Percentiles rank a stretch among this genome's conserved stretches.
These are phyloP conservation scores for Neofusicoccum cordaticola DNA, from an alignment of 2,329 filamentous ascomycete genomes.

Conservation along the genomic window DNA sequence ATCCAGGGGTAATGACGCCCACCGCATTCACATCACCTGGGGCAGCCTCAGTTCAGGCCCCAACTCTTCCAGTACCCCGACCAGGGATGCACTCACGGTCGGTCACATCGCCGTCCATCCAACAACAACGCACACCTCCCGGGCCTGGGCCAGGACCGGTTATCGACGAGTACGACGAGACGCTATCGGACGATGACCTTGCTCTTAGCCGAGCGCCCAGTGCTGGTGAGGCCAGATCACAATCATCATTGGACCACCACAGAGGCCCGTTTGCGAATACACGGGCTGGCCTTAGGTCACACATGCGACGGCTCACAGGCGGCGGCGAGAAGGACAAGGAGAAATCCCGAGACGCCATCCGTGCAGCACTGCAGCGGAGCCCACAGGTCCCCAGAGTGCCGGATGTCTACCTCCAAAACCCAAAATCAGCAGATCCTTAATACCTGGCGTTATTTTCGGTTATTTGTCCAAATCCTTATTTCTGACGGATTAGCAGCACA, in stretches of 20 bases:
- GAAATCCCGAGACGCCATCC: conserved; percentile 35
- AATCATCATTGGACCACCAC: conserved; percentile 22
- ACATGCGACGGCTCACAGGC: conserved; percentile 63
- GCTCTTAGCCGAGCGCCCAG: conserved; percentile 42
- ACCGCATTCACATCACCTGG: conserved; percentile 51
- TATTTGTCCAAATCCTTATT: background rate
- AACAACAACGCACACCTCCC: conserved; percentile 60
- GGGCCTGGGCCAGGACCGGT: conserved; percentile 11
- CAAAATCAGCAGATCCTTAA: conserved; percentile 15
- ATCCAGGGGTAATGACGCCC: conserved; percentile 54
- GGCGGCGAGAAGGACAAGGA: conserved; percentile 24
- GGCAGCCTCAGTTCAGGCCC: conserved; percentile 21
- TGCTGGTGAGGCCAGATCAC: background rate
- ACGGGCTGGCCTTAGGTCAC: conserved; percentile 45
- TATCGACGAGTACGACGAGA: conserved; percentile 70
- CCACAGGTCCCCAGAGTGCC: conserved; percentile 50
- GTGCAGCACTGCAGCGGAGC: conserved; percentile 37
- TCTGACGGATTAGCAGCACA: background rate
- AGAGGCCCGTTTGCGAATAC: conserved; percentile 59
- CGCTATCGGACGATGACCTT: conserved; percentile 74
- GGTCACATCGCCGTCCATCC: conserved; percentile 72
- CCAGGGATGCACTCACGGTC: conserved; percentile 77
- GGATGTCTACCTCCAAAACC: conserved; percentile 39
- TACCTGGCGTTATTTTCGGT: background rate
- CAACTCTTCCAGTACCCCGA: conserved; percentile 44